Percentiles rank a stretch among this genome's conserved stretches.
Conservation (phyloP, 192 early-diverging fungal species). For the Spizellomyces punctatus region DNA sequence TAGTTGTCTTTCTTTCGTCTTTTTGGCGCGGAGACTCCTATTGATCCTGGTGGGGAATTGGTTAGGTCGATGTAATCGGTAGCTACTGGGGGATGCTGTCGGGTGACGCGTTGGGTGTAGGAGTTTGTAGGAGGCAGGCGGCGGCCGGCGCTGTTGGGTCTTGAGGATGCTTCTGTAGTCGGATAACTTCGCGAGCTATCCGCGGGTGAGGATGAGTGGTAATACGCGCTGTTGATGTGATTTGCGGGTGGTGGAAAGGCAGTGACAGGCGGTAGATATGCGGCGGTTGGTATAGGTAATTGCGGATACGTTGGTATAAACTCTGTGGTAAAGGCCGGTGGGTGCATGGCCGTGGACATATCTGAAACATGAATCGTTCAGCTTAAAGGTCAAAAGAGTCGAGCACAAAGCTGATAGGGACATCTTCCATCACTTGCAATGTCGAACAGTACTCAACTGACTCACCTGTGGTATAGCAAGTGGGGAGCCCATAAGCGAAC, state of each 20-base stretch:
- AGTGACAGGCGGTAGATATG: background rate
- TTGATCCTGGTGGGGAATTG: background rate
- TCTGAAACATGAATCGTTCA: too few species aligned
- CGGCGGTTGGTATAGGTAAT: background rate
- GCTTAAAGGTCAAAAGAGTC: too few species aligned
- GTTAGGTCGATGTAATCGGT: slow-evolving; percentile 4
- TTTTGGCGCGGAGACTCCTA: background rate
- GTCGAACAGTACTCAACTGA: too few species aligned
- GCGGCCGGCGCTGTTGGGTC: slow-evolving; percentile 2
- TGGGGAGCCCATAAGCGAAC: too few species aligned
- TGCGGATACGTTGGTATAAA: background rate
- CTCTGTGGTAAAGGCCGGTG: too few species aligned
- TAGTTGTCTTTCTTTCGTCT: background rate
- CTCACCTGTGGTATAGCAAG: too few species aligned
- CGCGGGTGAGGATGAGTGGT: slow-evolving; percentile 8
- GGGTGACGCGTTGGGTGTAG: background rate
- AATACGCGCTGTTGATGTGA: background rate
- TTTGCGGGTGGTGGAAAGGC: background rate
- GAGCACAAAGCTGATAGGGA: too few species aligned
- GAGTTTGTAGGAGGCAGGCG: slow-evolving; percentile 1
- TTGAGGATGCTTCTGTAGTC: slow-evolving; percentile 1
- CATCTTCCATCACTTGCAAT: too few species aligned
- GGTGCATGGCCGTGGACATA: too few species aligned
- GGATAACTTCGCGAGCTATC: slow-evolving; percentile 9
- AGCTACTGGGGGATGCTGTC: background rate